phyloP scores from a whole-genome alignment of 495 filamentous ascomycete genomes.

The Letharia columbiana region DNA sequence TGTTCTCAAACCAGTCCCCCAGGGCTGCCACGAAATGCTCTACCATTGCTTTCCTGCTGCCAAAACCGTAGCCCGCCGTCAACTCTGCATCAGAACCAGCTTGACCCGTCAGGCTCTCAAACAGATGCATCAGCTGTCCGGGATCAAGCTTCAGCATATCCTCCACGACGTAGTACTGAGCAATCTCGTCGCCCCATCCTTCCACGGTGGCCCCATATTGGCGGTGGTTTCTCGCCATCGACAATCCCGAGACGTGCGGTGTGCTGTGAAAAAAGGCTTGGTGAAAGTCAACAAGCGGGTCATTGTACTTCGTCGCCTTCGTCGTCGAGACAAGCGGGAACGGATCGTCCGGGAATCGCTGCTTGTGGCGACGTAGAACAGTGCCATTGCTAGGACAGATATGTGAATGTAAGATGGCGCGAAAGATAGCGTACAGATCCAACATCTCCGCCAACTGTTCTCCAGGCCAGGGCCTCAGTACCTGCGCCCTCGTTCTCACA shows the following conservation, averaged over 20 bases:
- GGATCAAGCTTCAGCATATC: conserved; percentile 60
- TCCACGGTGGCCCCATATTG: conserved; percentile 37
- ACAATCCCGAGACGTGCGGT: conserved; percentile 18
- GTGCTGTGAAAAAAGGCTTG: conserved; percentile 23
- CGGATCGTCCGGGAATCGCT: conserved; percentile 43
- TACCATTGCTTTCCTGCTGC: conserved; percentile 42
- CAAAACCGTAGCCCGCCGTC: conserved; percentile 1
- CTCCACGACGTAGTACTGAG: conserved; percentile 55
- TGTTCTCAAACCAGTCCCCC: conserved; percentile 57
- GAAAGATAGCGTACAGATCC: conserved; percentile 42
- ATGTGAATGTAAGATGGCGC: conserved; percentile 44
- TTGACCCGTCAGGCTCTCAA: conserved; percentile 37
- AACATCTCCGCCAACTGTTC: conserved; percentile 49
- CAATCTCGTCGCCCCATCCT: conserved; percentile 57
- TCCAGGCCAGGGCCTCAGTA: conserved; percentile 51
- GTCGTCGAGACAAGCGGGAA: conserved; percentile 46
- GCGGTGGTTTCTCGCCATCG: conserved; percentile 29
- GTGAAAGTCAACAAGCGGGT: conserved; percentile 19
- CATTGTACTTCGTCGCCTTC: conserved; percentile 35
- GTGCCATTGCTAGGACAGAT: conserved; percentile 55
- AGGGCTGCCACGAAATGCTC: conserved; percentile 42
- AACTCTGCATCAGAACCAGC: conserved; percentile 6
- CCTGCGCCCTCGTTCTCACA: conserved; percentile 40
- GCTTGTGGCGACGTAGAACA: conserved; percentile 48
- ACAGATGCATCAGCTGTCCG: conserved; percentile 48